Evolutionary conservation across 2,329 filamentous ascomycete species (phyloP).

Genomic region (Penicillium frequentans): DNA sequence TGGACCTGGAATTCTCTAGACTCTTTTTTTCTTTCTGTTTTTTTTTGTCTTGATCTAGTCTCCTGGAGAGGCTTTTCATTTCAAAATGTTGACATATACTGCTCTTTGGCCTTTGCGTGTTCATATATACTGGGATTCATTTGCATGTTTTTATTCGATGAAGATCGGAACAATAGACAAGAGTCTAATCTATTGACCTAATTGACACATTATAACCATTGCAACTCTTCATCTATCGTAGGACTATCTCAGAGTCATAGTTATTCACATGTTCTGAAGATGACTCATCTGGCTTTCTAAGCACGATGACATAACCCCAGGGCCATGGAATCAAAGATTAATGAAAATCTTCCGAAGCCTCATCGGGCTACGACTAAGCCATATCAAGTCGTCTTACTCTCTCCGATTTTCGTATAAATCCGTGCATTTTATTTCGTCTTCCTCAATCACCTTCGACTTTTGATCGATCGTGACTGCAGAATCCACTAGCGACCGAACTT

Average conservation of each 20-base stretch:
- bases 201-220: neutral
- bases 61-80: neutral
- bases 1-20: neutral
- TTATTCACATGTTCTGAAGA: neutral
- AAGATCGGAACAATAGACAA: neutral
- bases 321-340: neutral
- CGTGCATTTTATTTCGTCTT: neutral
- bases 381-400: neutral
- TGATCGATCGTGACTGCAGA: neutral
- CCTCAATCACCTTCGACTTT: no score
- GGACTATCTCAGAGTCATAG: no score
- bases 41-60: neutral
- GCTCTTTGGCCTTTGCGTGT: neutral
- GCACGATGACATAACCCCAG: neutral
- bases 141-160: neutral
- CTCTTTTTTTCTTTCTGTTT: no score
- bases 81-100: neutral
- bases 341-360: neutral
- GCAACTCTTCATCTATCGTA: neutral
- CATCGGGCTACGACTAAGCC: neutral
- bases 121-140: neutral
- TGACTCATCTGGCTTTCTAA: neutral
- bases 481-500: constrained; percentile 14
- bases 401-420: neutral
- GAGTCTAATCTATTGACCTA: no score